These are phyloP conservation scores for Malus asiatica DNA, from an alignment of 306 rosid genomes.

Conservation along the genomic window DNA sequence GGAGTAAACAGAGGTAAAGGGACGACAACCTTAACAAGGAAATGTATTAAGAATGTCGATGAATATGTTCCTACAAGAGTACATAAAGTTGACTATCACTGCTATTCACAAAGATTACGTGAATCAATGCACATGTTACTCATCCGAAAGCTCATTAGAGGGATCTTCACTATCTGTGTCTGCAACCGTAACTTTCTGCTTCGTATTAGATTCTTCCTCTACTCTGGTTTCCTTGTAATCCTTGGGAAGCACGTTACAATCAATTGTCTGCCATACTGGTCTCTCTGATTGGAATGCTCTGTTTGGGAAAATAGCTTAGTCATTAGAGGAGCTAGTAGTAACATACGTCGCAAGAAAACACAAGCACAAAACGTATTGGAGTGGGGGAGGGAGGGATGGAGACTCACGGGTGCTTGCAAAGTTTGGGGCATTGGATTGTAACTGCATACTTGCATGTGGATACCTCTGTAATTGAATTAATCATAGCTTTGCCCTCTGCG, in stretches of 20 bases:
- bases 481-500: conserved; percentile 73
- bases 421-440: conserved; percentile 74
- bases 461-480: conserved; percentile 84
- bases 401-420: conserved; percentile 91
- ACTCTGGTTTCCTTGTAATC: conserved; percentile 43
- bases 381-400: conserved; percentile 13
- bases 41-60: background rate
- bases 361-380: background rate
- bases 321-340: background rate
- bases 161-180: conserved; percentile 44
- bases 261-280: conserved; percentile 73
- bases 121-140: conserved; percentile 17
- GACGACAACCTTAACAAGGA: background rate
- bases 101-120: conserved; percentile 8
- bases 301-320: conserved; percentile 11
- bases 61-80: background rate
- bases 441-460: conserved; percentile 97
- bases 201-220: conserved; percentile 22
- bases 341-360: background rate
- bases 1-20: background rate
- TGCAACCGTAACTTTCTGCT: conserved; percentile 48
- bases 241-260: conserved; percentile 69
- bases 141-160: conserved; percentile 29
- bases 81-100: background rate
- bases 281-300: conserved; percentile 93